Conservation (phyloP, 192 early-diverging fungal genomes). For the Podila epicladia region DNA sequence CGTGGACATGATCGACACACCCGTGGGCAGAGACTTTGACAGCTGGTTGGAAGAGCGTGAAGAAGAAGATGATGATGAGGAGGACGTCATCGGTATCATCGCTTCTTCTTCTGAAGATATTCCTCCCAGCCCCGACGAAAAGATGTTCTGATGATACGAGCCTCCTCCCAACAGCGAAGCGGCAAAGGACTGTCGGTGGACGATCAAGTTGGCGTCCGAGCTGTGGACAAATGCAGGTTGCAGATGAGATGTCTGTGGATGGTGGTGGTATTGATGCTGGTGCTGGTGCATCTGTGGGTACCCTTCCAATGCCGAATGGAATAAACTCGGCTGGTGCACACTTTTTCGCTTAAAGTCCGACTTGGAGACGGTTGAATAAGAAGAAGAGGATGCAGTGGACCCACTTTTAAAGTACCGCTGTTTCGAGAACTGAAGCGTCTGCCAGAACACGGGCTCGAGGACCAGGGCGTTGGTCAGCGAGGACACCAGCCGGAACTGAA, state of each 20-base stretch:
- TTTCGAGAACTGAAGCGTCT: slow-evolving; percentile 9
- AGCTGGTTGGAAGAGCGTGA: neutral
- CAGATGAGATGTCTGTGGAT: neutral
- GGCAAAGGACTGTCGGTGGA: slow-evolving; percentile 11
- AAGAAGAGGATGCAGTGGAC: neutral
- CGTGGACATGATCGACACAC: neutral
- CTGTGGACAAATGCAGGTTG: slow-evolving; percentile 1
- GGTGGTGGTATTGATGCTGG: neutral
- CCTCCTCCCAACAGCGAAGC: neutral
- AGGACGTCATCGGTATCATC: neutral
- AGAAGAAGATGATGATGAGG: neutral
- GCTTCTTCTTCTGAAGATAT: neutral
- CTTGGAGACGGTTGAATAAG: neutral
- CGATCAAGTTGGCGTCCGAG: slow-evolving; percentile 27
- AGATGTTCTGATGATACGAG: neutral
- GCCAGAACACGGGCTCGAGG: slow-evolving; percentile 37
- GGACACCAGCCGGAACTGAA: slow-evolving; percentile 25
- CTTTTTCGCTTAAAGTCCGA: no score
- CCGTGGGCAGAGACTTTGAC: neutral
- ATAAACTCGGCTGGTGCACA: neutral
- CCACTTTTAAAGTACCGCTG: slow-evolving; percentile 5
- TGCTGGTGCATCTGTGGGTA: neutral
- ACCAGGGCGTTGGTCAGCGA: slow-evolving; percentile 9
- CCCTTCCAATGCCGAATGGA: neutral
- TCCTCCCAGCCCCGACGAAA: neutral